A percentile compares a stretch with the other conserved stretches of the same genome.
These are phyloP conservation scores for Talaromyces rugulosus DNA, from an alignment of 2,329 filamentous ascomycete genomes.

Conservation along the genomic window DNA sequence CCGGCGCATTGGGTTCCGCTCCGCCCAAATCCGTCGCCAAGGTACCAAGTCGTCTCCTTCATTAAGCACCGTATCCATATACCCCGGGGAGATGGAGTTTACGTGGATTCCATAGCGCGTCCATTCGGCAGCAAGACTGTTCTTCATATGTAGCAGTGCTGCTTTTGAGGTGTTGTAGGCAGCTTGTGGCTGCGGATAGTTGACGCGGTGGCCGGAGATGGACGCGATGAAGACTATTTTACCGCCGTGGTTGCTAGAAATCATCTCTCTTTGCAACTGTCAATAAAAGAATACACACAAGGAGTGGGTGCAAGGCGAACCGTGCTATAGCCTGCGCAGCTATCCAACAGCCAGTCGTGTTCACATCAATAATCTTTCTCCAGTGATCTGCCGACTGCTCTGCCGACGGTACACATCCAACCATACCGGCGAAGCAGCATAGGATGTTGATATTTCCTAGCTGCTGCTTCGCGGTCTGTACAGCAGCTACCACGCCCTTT, in stretches of 20 bases:
- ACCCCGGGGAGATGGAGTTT: slow-evolving; percentile 68
- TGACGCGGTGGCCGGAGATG: slow-evolving; percentile 65
- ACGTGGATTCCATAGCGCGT: slow-evolving; percentile 65
- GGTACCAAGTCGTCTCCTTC: slow-evolving; percentile 57
- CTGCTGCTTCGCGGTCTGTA: slow-evolving; percentile 15
- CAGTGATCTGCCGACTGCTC: slow-evolving; percentile 58
- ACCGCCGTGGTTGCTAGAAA: slow-evolving; percentile 49
- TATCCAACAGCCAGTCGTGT: slow-evolving; percentile 66
- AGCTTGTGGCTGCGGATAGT: slow-evolving; percentile 67
- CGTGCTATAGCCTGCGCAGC: slow-evolving; percentile 62
- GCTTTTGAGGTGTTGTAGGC: slow-evolving; percentile 72
- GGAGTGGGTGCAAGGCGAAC: slow-evolving; percentile 21
- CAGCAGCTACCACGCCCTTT: slow-evolving; percentile 21
- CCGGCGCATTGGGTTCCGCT: slow-evolving; percentile 58
- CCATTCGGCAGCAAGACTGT: slow-evolving; percentile 69
- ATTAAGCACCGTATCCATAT: slow-evolving; percentile 74
- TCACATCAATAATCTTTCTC: slow-evolving; percentile 64
- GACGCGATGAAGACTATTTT: slow-evolving; percentile 64
- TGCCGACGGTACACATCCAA: slow-evolving; percentile 58
- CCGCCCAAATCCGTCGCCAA: slow-evolving; percentile 54
- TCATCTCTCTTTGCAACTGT: slow-evolving; percentile 45
- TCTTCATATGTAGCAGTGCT: slow-evolving; percentile 59
- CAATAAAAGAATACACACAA: background rate
- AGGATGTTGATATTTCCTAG: slow-evolving; percentile 55
- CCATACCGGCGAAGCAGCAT: slow-evolving; percentile 65